These are phyloP conservation scores for Teunomyces tritomae DNA, from an alignment of 805 yeast species.

Conservation along the genomic window DNA sequence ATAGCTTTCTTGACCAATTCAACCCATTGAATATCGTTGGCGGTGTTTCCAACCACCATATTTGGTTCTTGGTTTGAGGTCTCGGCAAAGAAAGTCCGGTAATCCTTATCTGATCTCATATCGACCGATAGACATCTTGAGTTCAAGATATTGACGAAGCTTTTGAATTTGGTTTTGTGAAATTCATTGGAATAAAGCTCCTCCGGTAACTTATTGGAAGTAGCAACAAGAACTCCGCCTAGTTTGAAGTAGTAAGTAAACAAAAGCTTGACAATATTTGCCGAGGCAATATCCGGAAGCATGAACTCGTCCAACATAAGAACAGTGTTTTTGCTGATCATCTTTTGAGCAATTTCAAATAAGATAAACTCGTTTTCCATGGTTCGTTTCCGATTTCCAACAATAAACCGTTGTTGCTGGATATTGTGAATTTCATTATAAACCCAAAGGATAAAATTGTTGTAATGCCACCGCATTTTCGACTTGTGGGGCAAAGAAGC, in stretches of 20 bases:
- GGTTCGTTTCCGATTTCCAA: slow-evolving; percentile 18
- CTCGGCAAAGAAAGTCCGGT: slow-evolving; percentile 37
- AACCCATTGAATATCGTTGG: slow-evolving; percentile 34
- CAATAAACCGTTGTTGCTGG: slow-evolving; percentile 42
- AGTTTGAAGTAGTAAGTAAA: slow-evolving; percentile 68
- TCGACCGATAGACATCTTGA: slow-evolving; percentile 60
- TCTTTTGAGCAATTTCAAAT: slow-evolving; percentile 63
- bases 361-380: slow-evolving; percentile 60
- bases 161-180: slow-evolving; percentile 53
- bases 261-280: slow-evolving; percentile 61
- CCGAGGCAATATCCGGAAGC: slow-evolving; percentile 74
- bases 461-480: slow-evolving; percentile 70
- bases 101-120: slow-evolving; percentile 59
- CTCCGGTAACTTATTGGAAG: slow-evolving; percentile 70
- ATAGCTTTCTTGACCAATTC: slow-evolving; percentile 19
- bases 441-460: slow-evolving; percentile 67
- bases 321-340: slow-evolving; percentile 57
- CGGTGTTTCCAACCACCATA: slow-evolving; percentile 23
- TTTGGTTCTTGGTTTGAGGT: slow-evolving; percentile 19
- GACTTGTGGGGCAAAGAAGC: slow-evolving; percentile 58
- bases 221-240: slow-evolving; percentile 75
- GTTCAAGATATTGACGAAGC: slow-evolving; percentile 55
- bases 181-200: slow-evolving; percentile 67
- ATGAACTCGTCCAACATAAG: slow-evolving; percentile 70
- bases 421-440: slow-evolving; percentile 59